These are phyloP conservation scores for Cubamyces sp. DNA, from an alignment of 768 basidiomycete genomes.

Conservation along the genomic window DNA sequence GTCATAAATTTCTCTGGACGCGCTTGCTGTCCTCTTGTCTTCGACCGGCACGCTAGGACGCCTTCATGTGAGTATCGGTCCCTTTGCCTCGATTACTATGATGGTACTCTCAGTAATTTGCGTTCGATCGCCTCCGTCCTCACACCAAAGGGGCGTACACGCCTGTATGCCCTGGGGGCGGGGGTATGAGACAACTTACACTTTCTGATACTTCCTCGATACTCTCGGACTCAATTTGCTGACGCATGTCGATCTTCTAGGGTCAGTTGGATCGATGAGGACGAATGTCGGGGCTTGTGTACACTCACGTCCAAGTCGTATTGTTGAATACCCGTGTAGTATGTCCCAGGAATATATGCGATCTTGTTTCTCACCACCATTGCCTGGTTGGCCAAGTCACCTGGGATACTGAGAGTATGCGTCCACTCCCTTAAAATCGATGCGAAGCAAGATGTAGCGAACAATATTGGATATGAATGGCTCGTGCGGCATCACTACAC, in stretches of 20 bases:
- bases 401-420: too few relatives aligned
- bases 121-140: conserved; percentile 71
- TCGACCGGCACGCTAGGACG: neutral
- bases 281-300: too few relatives aligned
- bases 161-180: conserved; percentile 74
- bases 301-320: too few relatives aligned
- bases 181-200: conserved; percentile 69
- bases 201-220: conserved; percentile 46
- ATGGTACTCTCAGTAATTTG: conserved; percentile 83
- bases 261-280: too few relatives aligned
- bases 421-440: too few relatives aligned
- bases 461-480: too few relatives aligned
- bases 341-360: too few relatives aligned
- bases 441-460: too few relatives aligned
- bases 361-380: too few relatives aligned
- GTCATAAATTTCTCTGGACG: neutral
- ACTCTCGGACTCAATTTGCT: neutral
- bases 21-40: neutral
- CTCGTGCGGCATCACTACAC: too few relatives aligned
- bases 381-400: too few relatives aligned
- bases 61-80: conserved; percentile 30
- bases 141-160: conserved; percentile 72
- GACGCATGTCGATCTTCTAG: neutral
- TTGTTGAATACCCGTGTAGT: too few relatives aligned
- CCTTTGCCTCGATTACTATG: conserved; percentile 35